Evolutionary conservation across 148 eudicot species (phyloP).

Genomic region (Pouteria glomerata): DNA sequence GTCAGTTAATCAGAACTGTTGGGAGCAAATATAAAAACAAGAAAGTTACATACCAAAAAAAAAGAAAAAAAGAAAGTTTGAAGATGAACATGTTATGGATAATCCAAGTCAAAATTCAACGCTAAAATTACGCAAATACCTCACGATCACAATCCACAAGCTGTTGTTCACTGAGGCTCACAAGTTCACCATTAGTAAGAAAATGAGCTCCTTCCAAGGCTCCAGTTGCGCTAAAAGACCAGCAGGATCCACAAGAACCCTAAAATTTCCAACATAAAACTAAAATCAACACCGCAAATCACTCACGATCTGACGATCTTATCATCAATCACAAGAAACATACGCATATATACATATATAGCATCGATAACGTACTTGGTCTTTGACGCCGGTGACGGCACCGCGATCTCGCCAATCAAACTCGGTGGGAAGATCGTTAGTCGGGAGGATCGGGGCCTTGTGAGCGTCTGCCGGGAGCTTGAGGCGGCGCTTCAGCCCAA

Average conservation of each 20-base stretch:
- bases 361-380: conserved; percentile 30
- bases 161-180: conserved; percentile 53
- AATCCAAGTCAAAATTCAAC: background rate
- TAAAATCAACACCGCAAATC: background rate
- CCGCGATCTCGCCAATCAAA: conserved; percentile 55
- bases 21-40: no score
- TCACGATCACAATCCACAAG: conserved; percentile 55
- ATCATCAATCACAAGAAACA: background rate
- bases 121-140: conserved; percentile 19
- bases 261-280: conserved; percentile 9
- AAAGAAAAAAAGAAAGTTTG: background rate
- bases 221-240: conserved; percentile 48
- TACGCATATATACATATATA: background rate
- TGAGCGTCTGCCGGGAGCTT: conserved; percentile 43
- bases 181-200: conserved; percentile 44
- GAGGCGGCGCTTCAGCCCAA: conserved; percentile 29
- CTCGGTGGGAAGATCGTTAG: conserved; percentile 38
- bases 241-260: conserved; percentile 61
- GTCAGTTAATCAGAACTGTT: no score
- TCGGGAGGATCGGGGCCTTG: conserved; percentile 44
- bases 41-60: background rate
- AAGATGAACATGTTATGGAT: background rate
- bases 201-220: conserved; percentile 57
- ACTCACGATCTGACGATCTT: no score
- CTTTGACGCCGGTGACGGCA: conserved; percentile 46